Base-by-base conservation (phyloP, 257 asterid species). In the Avicennia marina region DNA sequence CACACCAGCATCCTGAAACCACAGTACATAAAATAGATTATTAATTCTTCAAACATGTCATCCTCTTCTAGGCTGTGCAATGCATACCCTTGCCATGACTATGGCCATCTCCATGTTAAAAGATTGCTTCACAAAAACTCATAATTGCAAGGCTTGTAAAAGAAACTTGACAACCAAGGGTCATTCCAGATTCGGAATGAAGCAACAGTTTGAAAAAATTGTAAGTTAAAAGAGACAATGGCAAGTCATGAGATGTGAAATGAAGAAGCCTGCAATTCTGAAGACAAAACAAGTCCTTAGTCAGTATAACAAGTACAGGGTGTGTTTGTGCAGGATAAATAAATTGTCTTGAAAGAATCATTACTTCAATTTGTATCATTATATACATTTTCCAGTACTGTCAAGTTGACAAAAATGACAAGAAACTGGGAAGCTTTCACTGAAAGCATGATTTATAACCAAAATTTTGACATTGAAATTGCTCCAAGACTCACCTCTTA, bases 121-220 rank as follows among this genome's bases (percentile, higher is more conserved):
- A 41, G 95, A 89, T 75, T 89, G 97, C 79, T 89, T 89, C 76
- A 89, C 97, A 74, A 89, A 60, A 89, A 95, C 91, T 89, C 97
- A 39, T 89, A 84, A 71, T 89, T 86, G 83, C 97, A 89, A 56
- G 97, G 95, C 84, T 86, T 89, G 82, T 79, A 89, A 77, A 89
- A 89, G 81, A 89, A 89, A 75, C 95, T 81, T 29, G 97, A 80
- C 65, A 89, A 65, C 97, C 97, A 89, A 2, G 97, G 83, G 69
- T 89, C 97, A 58, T 89, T 89, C 97, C 97, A 89, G 78, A 89
- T 89, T 63, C 97, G 95, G 75, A n/a, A 95, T 89, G 83, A 64
- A 72, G 66, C 62, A 73, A 43, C 59, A 62, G 57, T 27, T 67
- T 11, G 33, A 63, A 73, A 68, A 52, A 50, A 40, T 58, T 24